Evolutionary conservation across 2,329 filamentous ascomycete genomes (phyloP), one percentile per base, ranked within the genome.

Genomic region (Fusarium papillatum): DNA sequence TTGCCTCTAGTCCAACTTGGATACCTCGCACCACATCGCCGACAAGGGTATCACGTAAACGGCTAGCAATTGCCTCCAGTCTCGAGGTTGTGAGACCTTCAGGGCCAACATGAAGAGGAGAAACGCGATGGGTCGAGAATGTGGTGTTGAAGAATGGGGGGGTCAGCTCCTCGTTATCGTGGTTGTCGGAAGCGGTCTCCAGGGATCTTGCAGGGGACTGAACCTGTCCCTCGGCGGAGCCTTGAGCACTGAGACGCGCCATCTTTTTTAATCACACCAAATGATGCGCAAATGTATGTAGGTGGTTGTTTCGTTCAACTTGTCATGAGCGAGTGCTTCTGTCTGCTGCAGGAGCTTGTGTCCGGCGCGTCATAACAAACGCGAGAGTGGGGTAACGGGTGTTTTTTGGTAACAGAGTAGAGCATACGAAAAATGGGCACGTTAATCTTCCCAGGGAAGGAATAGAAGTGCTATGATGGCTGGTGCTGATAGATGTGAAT

Each of bases 1-100:
- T 85, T 7, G 84, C 82, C 61, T 86, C 84, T 7, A 89, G 77
- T 0, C 87, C 86, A 22, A 92, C 86, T 73, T 91, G 89, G 22
- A 92, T 87, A 53, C 90, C 90, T 67, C 90, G 88, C n/a, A 92
- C 88, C 2, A 90, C 87, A 75, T 92, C 90, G 19, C 90, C 90
- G 0, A 91, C 89, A 0, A 92, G 85, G 2, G 84, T 84, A 60
- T 92, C 90, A 46, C 90, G 87, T 3, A 92, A 81, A 3, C 87
- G 85, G 10, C 85, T 85, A 1, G 88, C 86, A 1, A 91, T 83
- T 0, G 80, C 68, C 17, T 84, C 80, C 4, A 92, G 84, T 5
- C 86, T 84, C 0, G 78, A 50, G 0, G 80, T 59, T 0, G 82
- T 83, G 1, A 91, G 82, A 17, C 78, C 77, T 4, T 86, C 81